These are phyloP conservation scores for Fraxinus floribunda DNA, from an alignment of 305 asterid species.

Conservation along the genomic window DNA sequence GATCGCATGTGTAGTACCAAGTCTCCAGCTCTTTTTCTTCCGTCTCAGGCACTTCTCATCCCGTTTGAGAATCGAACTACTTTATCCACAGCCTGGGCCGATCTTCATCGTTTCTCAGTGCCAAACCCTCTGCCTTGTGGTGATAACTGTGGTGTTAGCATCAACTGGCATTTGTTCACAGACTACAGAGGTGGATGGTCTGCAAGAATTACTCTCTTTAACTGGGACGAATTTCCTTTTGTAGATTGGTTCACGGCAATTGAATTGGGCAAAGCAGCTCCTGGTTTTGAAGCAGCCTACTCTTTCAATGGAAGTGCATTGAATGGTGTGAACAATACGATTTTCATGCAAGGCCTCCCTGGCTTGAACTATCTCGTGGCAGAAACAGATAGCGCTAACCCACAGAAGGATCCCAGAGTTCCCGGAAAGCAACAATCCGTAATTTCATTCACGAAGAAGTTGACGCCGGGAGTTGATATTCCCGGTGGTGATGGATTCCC, in stretches of 20 bases:
- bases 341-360: slow-evolving; percentile 76
- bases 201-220: slow-evolving; percentile 76
- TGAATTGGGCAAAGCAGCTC: slow-evolving; percentile 51
- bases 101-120: slow-evolving; percentile 57
- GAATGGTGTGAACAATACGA: slow-evolving; percentile 55
- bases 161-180: slow-evolving; percentile 85
- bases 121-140: slow-evolving; percentile 77
- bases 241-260: slow-evolving; percentile 83
- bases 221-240: slow-evolving; percentile 72
- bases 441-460: slow-evolving; percentile 77
- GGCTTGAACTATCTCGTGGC: slow-evolving; percentile 80
- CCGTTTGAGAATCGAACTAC: slow-evolving; percentile 73
- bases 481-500: slow-evolving; percentile 86
- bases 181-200: slow-evolving; percentile 92
- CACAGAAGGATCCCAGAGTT: slow-evolving; percentile 49
- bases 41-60: slow-evolving; percentile 73
- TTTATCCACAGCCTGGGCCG: slow-evolving; percentile 74
- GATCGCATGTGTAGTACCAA: slow-evolving; percentile 49
- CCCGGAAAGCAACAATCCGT: slow-evolving; percentile 96
- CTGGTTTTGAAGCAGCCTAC: slow-evolving; percentile 70
- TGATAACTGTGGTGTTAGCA: slow-evolving; percentile 84
- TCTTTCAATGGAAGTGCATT: slow-evolving; percentile 73
- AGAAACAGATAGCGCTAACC: slow-evolving; percentile 57
- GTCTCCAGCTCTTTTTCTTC: slow-evolving; percentile 70
- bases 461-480: slow-evolving; percentile 55